Conservation (phyloP, 2,329 filamentous ascomycete genomes). For the Ustulina deusta region DNA sequence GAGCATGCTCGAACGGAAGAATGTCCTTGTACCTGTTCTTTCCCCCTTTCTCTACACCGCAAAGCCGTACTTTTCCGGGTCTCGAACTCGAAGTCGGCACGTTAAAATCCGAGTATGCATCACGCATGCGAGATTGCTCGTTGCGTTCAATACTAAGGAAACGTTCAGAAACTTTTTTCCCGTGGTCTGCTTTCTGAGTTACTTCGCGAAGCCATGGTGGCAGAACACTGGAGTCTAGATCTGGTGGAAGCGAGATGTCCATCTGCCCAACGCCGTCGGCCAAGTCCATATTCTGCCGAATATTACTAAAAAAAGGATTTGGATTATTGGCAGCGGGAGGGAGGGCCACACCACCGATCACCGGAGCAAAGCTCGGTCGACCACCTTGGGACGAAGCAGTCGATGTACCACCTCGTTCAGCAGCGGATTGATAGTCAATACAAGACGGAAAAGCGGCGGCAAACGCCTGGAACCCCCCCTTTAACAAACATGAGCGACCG, state of each 20-base stretch:
- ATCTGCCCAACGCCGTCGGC: conserved; percentile 92
- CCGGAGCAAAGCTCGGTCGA: conserved; percentile 69
- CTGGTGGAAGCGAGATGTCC: conserved; percentile 63
- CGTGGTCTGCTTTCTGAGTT: conserved; percentile 74
- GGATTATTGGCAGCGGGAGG: conserved; percentile 75
- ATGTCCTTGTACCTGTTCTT: conserved; percentile 99
- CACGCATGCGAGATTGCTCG: conserved; percentile 93
- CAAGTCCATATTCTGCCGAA: conserved; percentile 95
- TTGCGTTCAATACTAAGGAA: conserved; percentile 86
- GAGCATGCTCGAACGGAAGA: conserved; percentile 92
- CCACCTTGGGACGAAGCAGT: conserved; percentile 59
- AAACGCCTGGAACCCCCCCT: conserved; percentile 85
- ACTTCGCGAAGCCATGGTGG: conserved; percentile 83
- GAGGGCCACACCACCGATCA: conserved; percentile 90
- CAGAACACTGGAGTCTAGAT: conserved; percentile 64
- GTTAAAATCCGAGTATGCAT: conserved; percentile 70
- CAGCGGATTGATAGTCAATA: conserved; percentile 66
- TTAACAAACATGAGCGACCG: conserved; percentile 79
- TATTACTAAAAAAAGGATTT: conserved; percentile 96
- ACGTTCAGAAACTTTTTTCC: conserved; percentile 82
- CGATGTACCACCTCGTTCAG: conserved; percentile 64
- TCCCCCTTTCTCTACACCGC: conserved; percentile 90
- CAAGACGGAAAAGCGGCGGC: conserved; percentile 72
- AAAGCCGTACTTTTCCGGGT: conserved; percentile 73
- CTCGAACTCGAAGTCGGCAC: conserved; percentile 50